Percentiles rank a stretch among this genome's conserved stretches.
Evolutionary conservation across 352 stramenopile species (phyloP).

Genomic region (Pythium aquatile): DNA sequence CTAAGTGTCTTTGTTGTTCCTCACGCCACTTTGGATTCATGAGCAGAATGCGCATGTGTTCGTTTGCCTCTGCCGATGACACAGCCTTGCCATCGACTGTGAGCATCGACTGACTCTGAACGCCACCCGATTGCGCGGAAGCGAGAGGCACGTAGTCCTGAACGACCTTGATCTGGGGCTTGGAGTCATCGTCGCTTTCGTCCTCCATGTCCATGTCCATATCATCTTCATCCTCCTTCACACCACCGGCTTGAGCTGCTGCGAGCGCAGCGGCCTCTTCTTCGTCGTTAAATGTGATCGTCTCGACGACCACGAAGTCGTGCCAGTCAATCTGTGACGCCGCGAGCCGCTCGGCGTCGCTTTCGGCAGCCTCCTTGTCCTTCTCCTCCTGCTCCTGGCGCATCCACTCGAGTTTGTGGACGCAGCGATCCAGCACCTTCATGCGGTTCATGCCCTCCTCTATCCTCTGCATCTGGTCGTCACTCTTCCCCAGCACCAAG

Average conservation of each 20-base stretch:
- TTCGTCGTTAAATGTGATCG: conserved; percentile 94
- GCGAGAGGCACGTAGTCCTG: conserved; percentile 82
- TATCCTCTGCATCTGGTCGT: conserved; percentile 64
- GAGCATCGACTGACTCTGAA: conserved; percentile 42
- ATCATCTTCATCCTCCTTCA: conserved; percentile 75
- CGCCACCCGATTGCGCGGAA: conserved; percentile 27
- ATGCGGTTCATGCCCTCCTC: conserved; percentile 76
- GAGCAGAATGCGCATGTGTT: conserved; percentile 99
- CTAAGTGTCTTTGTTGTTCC: conserved; percentile 93
- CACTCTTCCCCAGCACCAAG: conserved; percentile 77
- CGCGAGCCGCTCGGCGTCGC: conserved; percentile 70
- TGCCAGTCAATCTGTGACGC: conserved; percentile 96
- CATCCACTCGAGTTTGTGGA: conserved; percentile 82
- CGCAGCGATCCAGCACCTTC: conserved; percentile 82
- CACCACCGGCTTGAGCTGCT: conserved; percentile 25
- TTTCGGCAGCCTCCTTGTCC: conserved; percentile 68
- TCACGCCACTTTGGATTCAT: conserved; percentile 98
- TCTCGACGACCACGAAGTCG: conserved; percentile 99
- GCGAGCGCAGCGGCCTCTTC: conserved; percentile 59
- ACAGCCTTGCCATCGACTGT: conserved; percentile 90
- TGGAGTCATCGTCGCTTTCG: conserved; percentile 56
- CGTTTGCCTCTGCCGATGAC: conserved; percentile 85
- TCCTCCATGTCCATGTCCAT: conserved; percentile 91
- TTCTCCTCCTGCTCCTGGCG: conserved; percentile 72
- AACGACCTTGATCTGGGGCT: conserved; percentile 76